A percentile compares a stretch with the other conserved stretches of the same genome.
These are phyloP conservation scores for Trichoderma afroharzianum DNA, from an alignment of 2,329 filamentous ascomycete species.

Conservation along the genomic window DNA sequence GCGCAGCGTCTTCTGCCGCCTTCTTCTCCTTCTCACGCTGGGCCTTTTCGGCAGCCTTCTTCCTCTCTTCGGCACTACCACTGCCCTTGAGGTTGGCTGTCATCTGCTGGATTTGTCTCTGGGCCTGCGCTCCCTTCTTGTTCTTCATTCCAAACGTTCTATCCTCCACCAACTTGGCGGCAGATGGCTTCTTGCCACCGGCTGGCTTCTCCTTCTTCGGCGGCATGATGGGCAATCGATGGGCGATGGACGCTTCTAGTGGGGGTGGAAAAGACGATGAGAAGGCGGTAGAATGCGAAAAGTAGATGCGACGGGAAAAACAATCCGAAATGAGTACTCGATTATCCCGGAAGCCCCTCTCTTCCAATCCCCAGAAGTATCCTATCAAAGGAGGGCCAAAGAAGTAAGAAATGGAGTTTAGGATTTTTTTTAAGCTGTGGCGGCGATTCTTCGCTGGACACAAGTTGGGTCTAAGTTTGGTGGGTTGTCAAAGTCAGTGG, in stretches of 20 bases:
- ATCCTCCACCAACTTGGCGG: constrained; percentile 72
- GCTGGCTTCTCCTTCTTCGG: constrained; percentile 60
- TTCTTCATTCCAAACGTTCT: constrained; percentile 99
- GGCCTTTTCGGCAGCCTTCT: constrained; percentile 64
- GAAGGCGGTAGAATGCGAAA: not conserved
- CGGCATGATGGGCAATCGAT: constrained; percentile 57
- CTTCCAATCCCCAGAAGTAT: not conserved
- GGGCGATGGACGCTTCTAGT: constrained; percentile 18
- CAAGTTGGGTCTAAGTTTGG: constrained; percentile 17
- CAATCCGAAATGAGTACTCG: not conserved
- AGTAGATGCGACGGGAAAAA: not conserved
- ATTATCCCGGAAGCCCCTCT: not conserved
- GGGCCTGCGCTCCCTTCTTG: constrained; percentile 89
- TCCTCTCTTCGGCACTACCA: constrained; percentile 84
- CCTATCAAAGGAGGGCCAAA: not conserved
- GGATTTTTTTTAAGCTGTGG: not conserved
- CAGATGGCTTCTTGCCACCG: constrained; percentile 53
- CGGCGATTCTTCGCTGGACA: constrained; percentile 14
- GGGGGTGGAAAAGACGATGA: constrained; percentile 20
- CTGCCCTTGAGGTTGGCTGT: constrained; percentile 67
- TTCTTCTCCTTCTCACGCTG: constrained; percentile 81
- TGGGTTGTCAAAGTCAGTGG: constrained; percentile 20
- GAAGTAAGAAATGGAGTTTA: not conserved
- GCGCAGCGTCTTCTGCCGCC: constrained; percentile 79
- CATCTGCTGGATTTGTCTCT: constrained; percentile 87